phyloP scores from a whole-genome alignment of 2,329 filamentous ascomycete species.

The Pseudohalonectria lignicola region DNA sequence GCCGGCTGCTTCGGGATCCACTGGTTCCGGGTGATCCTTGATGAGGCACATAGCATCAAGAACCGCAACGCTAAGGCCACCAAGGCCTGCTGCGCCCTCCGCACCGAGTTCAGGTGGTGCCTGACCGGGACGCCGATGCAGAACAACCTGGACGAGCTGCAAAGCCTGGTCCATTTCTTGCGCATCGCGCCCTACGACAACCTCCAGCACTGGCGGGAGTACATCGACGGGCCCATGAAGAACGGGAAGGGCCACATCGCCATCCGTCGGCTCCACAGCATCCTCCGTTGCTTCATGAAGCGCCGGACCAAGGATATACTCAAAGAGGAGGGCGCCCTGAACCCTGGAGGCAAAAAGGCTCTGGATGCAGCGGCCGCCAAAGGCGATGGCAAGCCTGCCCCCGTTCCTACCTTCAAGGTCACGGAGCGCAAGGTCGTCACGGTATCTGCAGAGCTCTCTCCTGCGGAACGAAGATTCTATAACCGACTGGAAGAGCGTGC shows the following conservation, averaged over 20 bases:
- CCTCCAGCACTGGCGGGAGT: conserved; percentile 75
- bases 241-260: conserved; percentile 81
- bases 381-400: conserved; percentile 29
- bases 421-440: conserved; percentile 83
- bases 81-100: conserved; percentile 77
- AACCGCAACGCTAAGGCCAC: conserved; percentile 94
- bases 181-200: conserved; percentile 87
- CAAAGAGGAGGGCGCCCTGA: conserved; percentile 73
- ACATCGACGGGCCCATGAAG: conserved; percentile 84
- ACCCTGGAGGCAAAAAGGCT: conserved; percentile 57
- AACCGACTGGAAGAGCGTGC: conserved; percentile 72
- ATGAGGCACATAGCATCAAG: conserved; percentile 97
- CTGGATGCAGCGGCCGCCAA: conserved; percentile 25
- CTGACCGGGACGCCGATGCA: conserved; percentile 95
- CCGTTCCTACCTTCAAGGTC: conserved; percentile 70
- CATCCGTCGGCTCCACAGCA: conserved; percentile 72
- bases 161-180: conserved; percentile 86
- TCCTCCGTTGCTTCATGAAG: conserved; percentile 94
- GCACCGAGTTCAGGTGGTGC: conserved; percentile 89
- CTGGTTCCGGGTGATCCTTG: conserved; percentile 92
- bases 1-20: conserved; percentile 81
- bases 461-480: conserved; percentile 78
- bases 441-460: conserved; percentile 66
- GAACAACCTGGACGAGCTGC: conserved; percentile 93
- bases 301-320: conserved; percentile 96